Base-by-base conservation (phyloP, 352 stramenopile genomes). In the Pythium aphanidermatum region DNA sequence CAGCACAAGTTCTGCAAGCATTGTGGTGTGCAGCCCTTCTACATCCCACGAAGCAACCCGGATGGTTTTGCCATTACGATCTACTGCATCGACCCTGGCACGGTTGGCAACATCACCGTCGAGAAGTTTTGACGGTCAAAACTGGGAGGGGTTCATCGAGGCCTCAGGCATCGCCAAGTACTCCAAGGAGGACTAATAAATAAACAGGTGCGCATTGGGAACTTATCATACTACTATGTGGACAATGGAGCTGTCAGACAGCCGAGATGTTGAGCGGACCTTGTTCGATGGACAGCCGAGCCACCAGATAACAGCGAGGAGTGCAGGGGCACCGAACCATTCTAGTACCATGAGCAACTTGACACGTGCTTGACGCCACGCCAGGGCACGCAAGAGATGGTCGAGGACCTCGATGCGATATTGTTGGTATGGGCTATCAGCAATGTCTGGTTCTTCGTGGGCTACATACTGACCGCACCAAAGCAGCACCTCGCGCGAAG, bases 11-110 rank as follows among this genome's bases (percentile, higher is more conserved):
- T 93, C 63, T 93, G 83, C 75, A 70, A 74, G 34, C 29, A 46
- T 13, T 95, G 83, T 46, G 83, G 81, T 19, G 79, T 95, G 28
- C 65, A 84, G 51, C 51, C 74, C 4, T 93, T 91, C 58, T 95
- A 93, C 60, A 61, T 81, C 26, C 81, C 83, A 24, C 75, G 81
- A 46, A 87, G 70, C 57, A 93, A 93, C 41, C 77, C 75, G 26
- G 83, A 95, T 45, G 76, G 70, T 19, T 67, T 76, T 46, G 83
- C 76, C 4, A 63, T 95, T 38, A 93, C 83, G 0, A 65, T 89
- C 41, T 56, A 58, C 27, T 95, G 83, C 52, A 67, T 94, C 27
- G 60, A 81, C 14, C 64, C 58, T 0, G 44, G 49, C 11, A 83
- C 72, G 28, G 56, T 92, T 44, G 45, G 48, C 16, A 70, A 63